Evolutionary conservation across 208 protist genomes (phyloP).

Genomic region (Wallacemonas rigidus): DNA sequence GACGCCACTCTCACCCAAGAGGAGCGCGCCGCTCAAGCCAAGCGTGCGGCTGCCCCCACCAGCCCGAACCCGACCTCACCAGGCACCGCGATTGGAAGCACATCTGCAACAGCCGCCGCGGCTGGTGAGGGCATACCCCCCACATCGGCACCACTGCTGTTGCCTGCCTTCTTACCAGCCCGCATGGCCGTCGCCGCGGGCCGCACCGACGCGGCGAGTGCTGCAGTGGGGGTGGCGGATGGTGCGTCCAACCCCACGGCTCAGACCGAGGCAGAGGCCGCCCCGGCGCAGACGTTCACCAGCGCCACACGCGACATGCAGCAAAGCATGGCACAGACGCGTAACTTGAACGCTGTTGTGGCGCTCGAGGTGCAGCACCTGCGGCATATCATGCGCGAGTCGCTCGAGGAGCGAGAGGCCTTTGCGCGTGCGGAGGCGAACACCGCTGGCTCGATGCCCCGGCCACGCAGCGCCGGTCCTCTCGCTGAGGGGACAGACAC

Average conservation of each 20-base stretch:
- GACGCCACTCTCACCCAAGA: slow-evolving; percentile 24
- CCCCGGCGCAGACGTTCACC: neutral
- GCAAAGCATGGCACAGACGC: slow-evolving; percentile 10
- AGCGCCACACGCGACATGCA: slow-evolving; percentile 8
- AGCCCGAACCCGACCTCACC: neutral
- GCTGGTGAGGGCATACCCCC: too few species aligned
- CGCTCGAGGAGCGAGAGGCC: slow-evolving; percentile 46
- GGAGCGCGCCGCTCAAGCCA: slow-evolving; percentile 4
- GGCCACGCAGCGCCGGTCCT: too few species aligned
- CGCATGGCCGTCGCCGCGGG: neutral
- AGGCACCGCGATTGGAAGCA: neutral
- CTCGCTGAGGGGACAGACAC: too few species aligned
- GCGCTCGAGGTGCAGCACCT: slow-evolving; percentile 38
- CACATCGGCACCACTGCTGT: neutral
- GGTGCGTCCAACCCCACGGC: neutral
- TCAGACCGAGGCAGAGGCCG: neutral
- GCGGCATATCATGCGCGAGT: slow-evolving; percentile 37
- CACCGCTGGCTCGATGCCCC: too few species aligned
- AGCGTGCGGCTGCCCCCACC: neutral
- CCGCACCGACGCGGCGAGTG: neutral
- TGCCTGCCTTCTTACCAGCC: slow-evolving; percentile 2
- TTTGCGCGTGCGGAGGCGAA: slow-evolving; percentile 1
- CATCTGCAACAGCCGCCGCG: neutral
- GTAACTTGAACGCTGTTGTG: slow-evolving; percentile 30
- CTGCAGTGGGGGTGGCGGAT: neutral